Percentiles rank a stretch among this genome's conserved stretches.
phyloP scores from a whole-genome alignment of 1,284 basidiomycete genomes.

The Spongispora temasekensis region DNA sequence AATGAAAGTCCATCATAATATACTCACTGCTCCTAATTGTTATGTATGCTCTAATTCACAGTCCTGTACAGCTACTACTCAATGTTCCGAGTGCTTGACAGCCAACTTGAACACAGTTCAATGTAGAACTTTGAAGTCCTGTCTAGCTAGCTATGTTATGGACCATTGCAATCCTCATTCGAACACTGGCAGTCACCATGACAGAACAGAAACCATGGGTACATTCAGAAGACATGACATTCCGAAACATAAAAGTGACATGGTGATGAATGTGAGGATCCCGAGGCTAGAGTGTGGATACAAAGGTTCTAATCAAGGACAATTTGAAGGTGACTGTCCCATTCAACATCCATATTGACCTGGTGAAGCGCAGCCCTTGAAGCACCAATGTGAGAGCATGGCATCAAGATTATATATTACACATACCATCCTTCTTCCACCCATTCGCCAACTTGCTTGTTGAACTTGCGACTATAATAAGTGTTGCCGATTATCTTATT shows the following conservation, averaged over 20 bases:
- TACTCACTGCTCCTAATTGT: background rate
- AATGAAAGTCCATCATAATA: background rate
- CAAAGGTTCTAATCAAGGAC: background rate
- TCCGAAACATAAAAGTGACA: background rate
- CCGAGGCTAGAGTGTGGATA: too few relatives aligned
- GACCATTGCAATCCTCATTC: too few relatives aligned
- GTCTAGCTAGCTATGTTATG: too few relatives aligned
- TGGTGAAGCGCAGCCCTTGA: background rate
- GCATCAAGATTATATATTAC: background rate
- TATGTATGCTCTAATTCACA: background rate
- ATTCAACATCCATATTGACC: background rate
- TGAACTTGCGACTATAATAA: background rate
- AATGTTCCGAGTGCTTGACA: too few relatives aligned
- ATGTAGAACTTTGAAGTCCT: too few relatives aligned
- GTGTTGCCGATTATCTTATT: background rate
- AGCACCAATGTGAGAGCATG: background rate
- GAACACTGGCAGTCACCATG: too few relatives aligned
- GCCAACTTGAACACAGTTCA: too few relatives aligned
- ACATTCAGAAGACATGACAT: background rate
- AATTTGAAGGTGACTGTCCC: background rate
- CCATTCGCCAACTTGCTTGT: background rate
- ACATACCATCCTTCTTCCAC: background rate
- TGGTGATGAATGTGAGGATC: too few relatives aligned
- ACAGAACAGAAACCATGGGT: too few relatives aligned
- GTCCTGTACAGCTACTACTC: background rate